Conservation (phyloP, 164 flowering plant genomes). For the Vitis rotundifolia region DNA sequence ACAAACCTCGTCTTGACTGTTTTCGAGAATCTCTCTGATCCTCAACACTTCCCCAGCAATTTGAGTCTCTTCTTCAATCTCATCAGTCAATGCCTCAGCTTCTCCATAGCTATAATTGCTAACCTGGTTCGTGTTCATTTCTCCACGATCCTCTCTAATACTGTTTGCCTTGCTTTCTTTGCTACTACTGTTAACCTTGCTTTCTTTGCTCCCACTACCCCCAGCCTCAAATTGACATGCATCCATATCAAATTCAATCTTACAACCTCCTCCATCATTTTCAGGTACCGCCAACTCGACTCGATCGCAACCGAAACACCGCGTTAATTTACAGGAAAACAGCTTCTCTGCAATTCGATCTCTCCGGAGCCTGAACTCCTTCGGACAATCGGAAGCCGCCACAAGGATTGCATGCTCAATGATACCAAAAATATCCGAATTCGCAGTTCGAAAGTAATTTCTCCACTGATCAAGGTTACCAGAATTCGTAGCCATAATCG, state of each 20-base stretch:
- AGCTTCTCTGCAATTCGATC: conserved; percentile 64
- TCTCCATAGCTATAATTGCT: conserved; percentile 72
- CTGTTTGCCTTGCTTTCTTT: conserved; percentile 50
- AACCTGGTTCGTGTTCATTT: conserved; percentile 27
- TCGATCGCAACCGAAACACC: conserved; percentile 47
- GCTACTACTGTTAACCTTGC: conserved; percentile 53
- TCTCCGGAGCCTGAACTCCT: conserved; percentile 50
- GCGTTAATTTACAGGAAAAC: conserved; percentile 39
- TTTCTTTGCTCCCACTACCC: conserved; percentile 54
- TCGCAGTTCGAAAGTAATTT: conserved; percentile 43
- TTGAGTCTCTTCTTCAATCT: conserved; percentile 70
- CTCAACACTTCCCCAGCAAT: conserved; percentile 69
- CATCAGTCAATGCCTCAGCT: conserved; percentile 89
- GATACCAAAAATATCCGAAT: conserved; percentile 52
- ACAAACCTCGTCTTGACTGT: conserved; percentile 64
- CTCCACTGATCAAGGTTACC: conserved; percentile 52
- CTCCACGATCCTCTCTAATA: conserved; percentile 32
- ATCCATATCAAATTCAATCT: conserved; percentile 27
- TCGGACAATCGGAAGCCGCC: conserved; percentile 65
- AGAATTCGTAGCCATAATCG: conserved; percentile 27
- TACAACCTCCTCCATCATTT: conserved; percentile 26
- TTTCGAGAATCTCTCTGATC: conserved; percentile 64
- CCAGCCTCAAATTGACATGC: conserved; percentile 29
- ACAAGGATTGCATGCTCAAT: conserved; percentile 61
- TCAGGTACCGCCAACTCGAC: conserved; percentile 45